Evolutionary conservation across 192 early-diverging fungal species (phyloP).

Genomic region (Neocallimastix lanati): DNA sequence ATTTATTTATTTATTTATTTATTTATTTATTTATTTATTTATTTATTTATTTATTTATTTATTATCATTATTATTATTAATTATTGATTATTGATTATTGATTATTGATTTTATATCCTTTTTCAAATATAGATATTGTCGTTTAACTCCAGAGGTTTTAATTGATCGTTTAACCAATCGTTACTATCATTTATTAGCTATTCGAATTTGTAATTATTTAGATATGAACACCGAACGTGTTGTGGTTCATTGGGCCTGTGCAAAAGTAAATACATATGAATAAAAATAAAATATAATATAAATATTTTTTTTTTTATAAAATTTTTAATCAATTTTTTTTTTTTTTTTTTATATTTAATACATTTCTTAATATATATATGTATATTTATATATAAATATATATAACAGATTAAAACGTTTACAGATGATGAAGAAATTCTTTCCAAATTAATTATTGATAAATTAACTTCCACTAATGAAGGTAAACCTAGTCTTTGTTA

Average conservation of each 20-base stretch:
- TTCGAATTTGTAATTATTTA: slow-evolving; percentile 67
- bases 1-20: no score
- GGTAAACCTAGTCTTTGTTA: slow-evolving; percentile 59
- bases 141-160: slow-evolving; percentile 61
- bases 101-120: no score
- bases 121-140: slow-evolving; percentile 31
- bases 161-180: slow-evolving; percentile 68
- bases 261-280: slow-evolving; percentile 59
- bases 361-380: neutral
- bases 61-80: no score
- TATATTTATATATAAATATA: neutral
- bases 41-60: no score
- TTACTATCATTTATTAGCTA: slow-evolving; percentile 67
- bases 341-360: slow-evolving; percentile 4
- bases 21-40: no score
- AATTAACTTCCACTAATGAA: slow-evolving; percentile 19
- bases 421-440: slow-evolving; percentile 76
- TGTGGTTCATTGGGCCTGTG: slow-evolving; percentile 89
- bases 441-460: slow-evolving; percentile 57
- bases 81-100: no score
- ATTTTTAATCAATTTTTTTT: neutral
- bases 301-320: no score
- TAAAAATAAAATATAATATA: no score
- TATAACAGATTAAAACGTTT: slow-evolving; percentile 48
- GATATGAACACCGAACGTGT: slow-evolving; percentile 60